Base-by-base conservation (phyloP, 345 rosid genomes). In the Hypericum androsaemum region DNA sequence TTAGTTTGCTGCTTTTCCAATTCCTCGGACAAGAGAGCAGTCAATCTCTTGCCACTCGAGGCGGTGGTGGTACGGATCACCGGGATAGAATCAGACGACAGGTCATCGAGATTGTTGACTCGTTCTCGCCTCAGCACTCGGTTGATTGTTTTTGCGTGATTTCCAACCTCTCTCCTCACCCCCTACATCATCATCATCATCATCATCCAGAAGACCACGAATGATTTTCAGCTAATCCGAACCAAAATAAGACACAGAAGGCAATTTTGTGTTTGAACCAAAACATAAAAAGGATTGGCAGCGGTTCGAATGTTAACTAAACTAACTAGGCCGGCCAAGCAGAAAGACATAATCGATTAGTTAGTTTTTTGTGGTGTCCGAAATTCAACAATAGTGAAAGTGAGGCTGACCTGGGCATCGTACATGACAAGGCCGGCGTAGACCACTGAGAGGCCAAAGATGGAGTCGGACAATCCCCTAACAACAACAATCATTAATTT, bases 121-220 rank as follows among this genome's bases (percentile, higher is more conserved):
- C 9, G 65, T 15, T 58, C 13, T 44, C 67, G 63, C 10, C 14
- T 11, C 36, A 74, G 40, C 48, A 74, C 41, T 43, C 59, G 77
- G 71, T 89, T 89, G 49, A 89, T 61, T 56, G 70, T 64, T 69
- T 14, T 80, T 7, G 87, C 88, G 67, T 89, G 97, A 58, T 66
- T 76, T 36, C 97, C 97, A n/a, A 84, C 97, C 74, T 89, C 97
- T 77, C 89, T 81, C 63, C 97, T 70, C 47, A 86, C 95, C 0
- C 95, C 95, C 95, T 89, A 70, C 73, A 22, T 22, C 32, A 22
- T 22, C 32, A 22, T 22, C 32, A 22, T 4, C 32, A 22, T 4
- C 32, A 22, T 22, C 32, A 22, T 22, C 32, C 32, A 22, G 32
- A 22, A 22, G 32, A 22, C n/a, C n/a, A n/a, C n/a, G n/a, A n/a